phyloP scores from a whole-genome alignment of 2,329 filamentous ascomycete genomes.

The Sclerotiophoma versabilis region DNA sequence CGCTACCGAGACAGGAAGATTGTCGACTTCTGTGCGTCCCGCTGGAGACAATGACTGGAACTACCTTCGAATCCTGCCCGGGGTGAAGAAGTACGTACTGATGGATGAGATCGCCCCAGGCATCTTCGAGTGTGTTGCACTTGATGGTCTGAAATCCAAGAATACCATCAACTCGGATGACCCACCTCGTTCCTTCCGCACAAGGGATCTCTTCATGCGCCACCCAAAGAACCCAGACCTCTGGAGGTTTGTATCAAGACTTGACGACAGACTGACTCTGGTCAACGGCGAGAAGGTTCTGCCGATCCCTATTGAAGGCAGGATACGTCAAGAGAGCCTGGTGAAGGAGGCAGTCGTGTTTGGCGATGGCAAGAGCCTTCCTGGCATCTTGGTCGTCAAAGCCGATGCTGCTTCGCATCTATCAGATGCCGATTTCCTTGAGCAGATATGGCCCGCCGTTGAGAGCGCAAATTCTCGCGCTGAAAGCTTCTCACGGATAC shows the following conservation, averaged over 20 bases:
- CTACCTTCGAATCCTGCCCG: slow-evolving; percentile 59
- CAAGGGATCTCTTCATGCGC: slow-evolving; percentile 58
- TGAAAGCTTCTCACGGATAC: slow-evolving; percentile 61
- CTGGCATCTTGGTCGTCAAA: slow-evolving; percentile 63
- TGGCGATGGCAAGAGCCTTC: slow-evolving; percentile 60
- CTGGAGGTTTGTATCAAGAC: slow-evolving; percentile 57
- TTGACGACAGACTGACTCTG: slow-evolving; percentile 58
- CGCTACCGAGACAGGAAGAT: slow-evolving; percentile 66
- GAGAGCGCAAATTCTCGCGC: slow-evolving; percentile 60
- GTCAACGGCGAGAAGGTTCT: slow-evolving; percentile 61
- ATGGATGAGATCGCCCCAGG: slow-evolving; percentile 48
- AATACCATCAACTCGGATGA: slow-evolving; percentile 54
- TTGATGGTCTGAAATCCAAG: slow-evolving; percentile 48
- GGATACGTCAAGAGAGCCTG: slow-evolving; percentile 59
- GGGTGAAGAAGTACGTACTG: slow-evolving; percentile 53
- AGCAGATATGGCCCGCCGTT: slow-evolving; percentile 59
- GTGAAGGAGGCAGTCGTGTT: slow-evolving; percentile 67
- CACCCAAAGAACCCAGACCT: slow-evolving; percentile 53
- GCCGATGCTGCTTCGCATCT: slow-evolving; percentile 54
- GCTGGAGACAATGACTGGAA: slow-evolving; percentile 66
- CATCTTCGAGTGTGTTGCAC: slow-evolving; percentile 52
- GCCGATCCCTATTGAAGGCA: slow-evolving; percentile 60
- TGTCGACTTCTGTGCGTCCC: slow-evolving; percentile 67
- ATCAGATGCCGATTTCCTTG: slow-evolving; percentile 55
- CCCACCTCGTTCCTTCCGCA: slow-evolving; percentile 55